Evolutionary conservation across 176 grass and related monocot genomes (phyloP).

Genomic region (Aegilops longissima): DNA sequence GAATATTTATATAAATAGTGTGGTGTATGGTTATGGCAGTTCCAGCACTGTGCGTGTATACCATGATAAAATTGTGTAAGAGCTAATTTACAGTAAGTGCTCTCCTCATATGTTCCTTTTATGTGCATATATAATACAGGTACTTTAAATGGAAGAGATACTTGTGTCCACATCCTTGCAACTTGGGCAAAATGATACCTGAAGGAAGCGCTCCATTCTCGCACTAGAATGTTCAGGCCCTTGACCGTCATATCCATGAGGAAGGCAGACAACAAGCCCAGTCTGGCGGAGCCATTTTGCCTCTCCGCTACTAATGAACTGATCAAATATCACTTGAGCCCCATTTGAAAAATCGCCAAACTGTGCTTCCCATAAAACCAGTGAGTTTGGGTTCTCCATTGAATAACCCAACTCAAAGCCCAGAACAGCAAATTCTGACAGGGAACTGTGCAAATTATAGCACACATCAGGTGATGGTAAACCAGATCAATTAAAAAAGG

Average conservation of each 20-base stretch:
- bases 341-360: slow-evolving; percentile 99
- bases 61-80: neutral
- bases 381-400: slow-evolving; percentile 97
- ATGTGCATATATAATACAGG: neutral
- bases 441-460: slow-evolving; percentile 66
- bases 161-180: neutral
- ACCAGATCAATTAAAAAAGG: neutral
- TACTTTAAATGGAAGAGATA: neutral
- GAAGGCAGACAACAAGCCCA: slow-evolving; percentile 82
- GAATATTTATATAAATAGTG: neutral
- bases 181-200: slow-evolving; percentile 50
- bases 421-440: slow-evolving; percentile 96
- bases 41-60: neutral
- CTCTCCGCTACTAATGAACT: slow-evolving; percentile 98
- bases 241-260: slow-evolving; percentile 97
- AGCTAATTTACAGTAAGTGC: neutral
- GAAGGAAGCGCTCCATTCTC: slow-evolving; percentile 94
- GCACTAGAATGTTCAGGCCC: slow-evolving; percentile 98
- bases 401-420: slow-evolving; percentile 98
- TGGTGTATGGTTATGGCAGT: neutral
- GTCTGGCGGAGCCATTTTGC: slow-evolving; percentile 95
- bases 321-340: slow-evolving; percentile 99
- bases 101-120: neutral
- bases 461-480: slow-evolving; percentile 32
- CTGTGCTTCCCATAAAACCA: slow-evolving; percentile 95